Conservation (phyloP, 176 grass and related monocot species). For the Guadua angustifolia region DNA sequence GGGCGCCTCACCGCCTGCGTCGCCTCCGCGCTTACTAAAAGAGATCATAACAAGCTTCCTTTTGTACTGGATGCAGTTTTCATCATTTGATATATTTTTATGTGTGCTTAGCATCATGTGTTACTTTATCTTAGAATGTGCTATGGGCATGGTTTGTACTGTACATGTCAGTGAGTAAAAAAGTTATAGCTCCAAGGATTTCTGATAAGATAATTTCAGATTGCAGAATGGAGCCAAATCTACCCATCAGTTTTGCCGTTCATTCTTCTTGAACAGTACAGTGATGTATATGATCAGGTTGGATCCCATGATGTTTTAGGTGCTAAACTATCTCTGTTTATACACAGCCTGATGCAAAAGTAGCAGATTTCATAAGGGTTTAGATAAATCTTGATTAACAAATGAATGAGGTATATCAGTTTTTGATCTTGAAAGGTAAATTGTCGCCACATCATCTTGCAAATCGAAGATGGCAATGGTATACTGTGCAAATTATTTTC, state of each 20-base stretch:
- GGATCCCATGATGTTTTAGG: constrained; percentile 10
- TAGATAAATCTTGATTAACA: neutral
- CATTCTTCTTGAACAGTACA: constrained; percentile 88
- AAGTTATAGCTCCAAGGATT: constrained; percentile 5
- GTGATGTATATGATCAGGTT: constrained; percentile 97
- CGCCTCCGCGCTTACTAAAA: no score
- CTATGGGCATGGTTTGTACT: no score
- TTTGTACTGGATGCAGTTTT: no score
- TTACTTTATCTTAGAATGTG: no score
- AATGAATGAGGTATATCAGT: neutral
- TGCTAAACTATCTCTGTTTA: neutral
- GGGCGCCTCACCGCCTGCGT: no score
- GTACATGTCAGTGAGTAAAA: no score
- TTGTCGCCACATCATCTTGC: neutral
- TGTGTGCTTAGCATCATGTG: no score
- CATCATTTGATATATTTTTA: no score
- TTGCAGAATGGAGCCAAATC: constrained; percentile 77
- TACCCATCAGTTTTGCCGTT: constrained; percentile 89
- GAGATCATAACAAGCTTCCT: no score
- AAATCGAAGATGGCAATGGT: neutral
- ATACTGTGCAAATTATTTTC: no score
- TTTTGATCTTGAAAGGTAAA: constrained; percentile 8
- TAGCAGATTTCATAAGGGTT: neutral
- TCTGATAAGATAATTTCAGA: constrained; percentile 47
- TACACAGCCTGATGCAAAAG: neutral